Evolutionary conservation across 1,284 basidiomycete species (phyloP).

Genomic region (Puccinia hordei): DNA sequence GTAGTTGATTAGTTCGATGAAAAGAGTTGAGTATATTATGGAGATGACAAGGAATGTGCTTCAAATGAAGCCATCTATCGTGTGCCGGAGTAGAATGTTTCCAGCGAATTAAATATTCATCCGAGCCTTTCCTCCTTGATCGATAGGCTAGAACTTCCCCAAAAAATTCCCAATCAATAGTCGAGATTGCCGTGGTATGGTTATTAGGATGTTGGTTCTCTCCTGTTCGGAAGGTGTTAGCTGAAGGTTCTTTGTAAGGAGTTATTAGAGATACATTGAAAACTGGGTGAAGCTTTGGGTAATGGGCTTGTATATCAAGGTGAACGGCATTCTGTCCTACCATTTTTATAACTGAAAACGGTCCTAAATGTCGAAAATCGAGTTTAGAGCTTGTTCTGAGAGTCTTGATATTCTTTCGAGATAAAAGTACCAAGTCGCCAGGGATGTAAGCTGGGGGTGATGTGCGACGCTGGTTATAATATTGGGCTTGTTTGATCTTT

Average conservation of each 20-base stretch:
- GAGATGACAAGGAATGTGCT: no score
- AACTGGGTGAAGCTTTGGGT: no score
- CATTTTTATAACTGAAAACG: conserved; percentile 1
- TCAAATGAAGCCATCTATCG: conserved; percentile 1
- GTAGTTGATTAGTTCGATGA: no score
- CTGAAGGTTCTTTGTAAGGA: no score
- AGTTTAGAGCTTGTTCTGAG: background rate
- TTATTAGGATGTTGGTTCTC: background rate
- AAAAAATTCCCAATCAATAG: conserved; percentile 3
- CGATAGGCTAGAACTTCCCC: background rate
- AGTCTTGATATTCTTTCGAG: conserved; percentile 21
- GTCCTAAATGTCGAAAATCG: conserved; percentile 20
- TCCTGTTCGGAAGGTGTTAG: background rate
- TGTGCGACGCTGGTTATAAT: no score
- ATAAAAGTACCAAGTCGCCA: no score
- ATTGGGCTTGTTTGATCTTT: no score
- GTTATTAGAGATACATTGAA: no score
- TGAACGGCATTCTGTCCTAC: no score
- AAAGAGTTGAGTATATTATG: no score
- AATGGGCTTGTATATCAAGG: no score
- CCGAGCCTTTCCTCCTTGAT: background rate
- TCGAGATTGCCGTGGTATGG: background rate
- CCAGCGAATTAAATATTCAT: background rate
- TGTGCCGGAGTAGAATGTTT: conserved; percentile 3
- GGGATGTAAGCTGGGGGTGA: no score